Evolutionary conservation across 208 protist genomes (phyloP).

Genomic region (Naegleria fowleri): DNA sequence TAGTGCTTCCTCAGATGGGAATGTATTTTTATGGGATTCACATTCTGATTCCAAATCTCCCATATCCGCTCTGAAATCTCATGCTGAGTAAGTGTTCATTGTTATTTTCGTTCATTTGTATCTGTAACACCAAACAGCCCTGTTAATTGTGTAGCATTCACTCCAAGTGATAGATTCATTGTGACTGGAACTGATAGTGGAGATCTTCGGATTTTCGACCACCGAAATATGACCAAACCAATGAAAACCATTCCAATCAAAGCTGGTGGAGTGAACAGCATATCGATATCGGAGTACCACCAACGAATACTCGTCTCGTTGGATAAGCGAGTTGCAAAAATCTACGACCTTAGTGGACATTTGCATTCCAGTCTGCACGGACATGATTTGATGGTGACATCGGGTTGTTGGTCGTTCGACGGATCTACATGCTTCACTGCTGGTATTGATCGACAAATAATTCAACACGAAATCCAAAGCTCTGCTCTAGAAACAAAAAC

Average conservation of each 20-base stretch:
- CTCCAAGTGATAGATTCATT: not conserved
- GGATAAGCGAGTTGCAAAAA: not conserved
- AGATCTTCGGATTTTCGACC: not conserved
- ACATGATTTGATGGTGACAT: not conserved
- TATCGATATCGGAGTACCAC: not conserved
- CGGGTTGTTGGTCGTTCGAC: not conserved
- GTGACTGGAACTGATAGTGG: not conserved
- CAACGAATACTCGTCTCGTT: not conserved
- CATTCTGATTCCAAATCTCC: not conserved
- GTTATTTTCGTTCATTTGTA: too few species aligned
- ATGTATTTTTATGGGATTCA: not conserved
- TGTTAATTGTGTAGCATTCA: not conserved
- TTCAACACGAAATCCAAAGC: not conserved
- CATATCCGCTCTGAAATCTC: not conserved
- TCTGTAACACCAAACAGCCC: too few species aligned
- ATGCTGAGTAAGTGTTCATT: not conserved
- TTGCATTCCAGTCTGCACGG: not conserved
- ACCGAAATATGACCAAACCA: not conserved
- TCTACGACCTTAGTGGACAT: not conserved
- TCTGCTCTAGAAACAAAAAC: too few species aligned
- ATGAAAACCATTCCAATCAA: not conserved
- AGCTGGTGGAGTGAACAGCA: not conserved
- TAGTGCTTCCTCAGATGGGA: not conserved
- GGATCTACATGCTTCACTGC: not conserved
- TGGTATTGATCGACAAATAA: not conserved